Evolutionary conservation across 345 rosid genomes (phyloP).

Genomic region (Microcos paniculata): DNA sequence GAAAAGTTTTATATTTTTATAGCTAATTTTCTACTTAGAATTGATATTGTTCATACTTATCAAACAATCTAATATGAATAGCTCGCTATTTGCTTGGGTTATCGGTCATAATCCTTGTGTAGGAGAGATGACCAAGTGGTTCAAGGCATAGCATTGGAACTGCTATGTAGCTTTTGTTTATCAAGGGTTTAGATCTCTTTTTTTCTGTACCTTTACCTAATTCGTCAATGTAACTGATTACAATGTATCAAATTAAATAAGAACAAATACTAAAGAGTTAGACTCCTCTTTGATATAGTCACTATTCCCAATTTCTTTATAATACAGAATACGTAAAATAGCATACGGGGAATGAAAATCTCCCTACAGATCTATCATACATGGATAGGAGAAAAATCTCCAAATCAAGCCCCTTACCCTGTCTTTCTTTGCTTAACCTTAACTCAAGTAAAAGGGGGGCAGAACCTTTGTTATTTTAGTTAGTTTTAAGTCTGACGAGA

Average conservation of each 20-base stretch:
- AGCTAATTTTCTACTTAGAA: no score
- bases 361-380: no score
- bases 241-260: neutral
- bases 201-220: no score
- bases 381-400: no score
- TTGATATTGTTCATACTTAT: neutral
- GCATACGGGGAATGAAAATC: no score
- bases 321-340: neutral
- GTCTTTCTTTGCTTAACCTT: no score
- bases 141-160: neutral
- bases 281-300: neutral
- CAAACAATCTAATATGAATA: neutral
- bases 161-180: neutral
- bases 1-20: neutral
- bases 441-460: no score
- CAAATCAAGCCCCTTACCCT: no score
- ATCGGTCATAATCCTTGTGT: neutral
- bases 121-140: slow-evolving; percentile 9
- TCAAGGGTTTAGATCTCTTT: no score
- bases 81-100: neutral
- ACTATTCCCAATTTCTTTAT: neutral
- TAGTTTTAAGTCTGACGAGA: no score
- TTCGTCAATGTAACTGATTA: neutral
- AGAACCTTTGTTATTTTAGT: no score
- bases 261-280: neutral